A percentile compares a stretch with the other conserved stretches of the same genome.
These are phyloP conservation scores for Capsella bursapastoris DNA, from an alignment of 345 rosid genomes.

Conservation along the genomic window DNA sequence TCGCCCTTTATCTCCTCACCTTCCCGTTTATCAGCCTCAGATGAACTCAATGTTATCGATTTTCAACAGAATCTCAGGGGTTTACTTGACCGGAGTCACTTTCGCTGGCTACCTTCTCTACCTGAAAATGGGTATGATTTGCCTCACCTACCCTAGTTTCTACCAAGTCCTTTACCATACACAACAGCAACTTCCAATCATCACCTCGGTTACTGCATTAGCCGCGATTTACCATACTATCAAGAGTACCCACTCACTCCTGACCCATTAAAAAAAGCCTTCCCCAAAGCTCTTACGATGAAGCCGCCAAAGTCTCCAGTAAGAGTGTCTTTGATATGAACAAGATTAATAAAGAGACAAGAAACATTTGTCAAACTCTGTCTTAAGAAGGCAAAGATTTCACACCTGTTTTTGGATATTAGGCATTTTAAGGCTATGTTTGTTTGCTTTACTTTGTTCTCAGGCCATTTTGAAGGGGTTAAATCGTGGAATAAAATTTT, in stretches of 20 bases:
- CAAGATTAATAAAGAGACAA: conserved; percentile 36
- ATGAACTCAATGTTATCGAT: conserved; percentile 48
- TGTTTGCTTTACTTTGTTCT: conserved; percentile 31
- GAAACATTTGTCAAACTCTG: conserved; percentile 32
- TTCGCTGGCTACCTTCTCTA: conserved; percentile 42
- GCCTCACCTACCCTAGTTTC: conserved; percentile 46
- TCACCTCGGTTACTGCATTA: conserved; percentile 44
- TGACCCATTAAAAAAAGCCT: conserved; percentile 33
- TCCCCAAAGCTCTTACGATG: conserved; percentile 21
- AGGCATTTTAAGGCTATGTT: conserved; percentile 7
- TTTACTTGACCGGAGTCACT: conserved; percentile 46
- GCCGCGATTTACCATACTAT: conserved; percentile 44
- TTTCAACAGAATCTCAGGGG: conserved; percentile 48
- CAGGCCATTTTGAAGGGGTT: neutral
- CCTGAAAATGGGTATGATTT: conserved; percentile 48
- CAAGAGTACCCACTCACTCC: conserved; percentile 44
- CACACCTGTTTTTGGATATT: conserved; percentile 25
- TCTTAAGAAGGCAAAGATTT: conserved; percentile 25
- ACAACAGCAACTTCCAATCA: conserved; percentile 43
- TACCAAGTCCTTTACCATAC: conserved; percentile 44
- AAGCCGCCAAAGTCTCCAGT: conserved; percentile 23
- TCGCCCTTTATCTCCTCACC: conserved; percentile 46
- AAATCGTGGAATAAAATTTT: conserved; percentile 29
- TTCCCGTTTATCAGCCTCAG: conserved; percentile 48
- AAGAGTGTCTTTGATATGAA: conserved; percentile 27